phyloP scores from a whole-genome alignment of 805 yeast species.

The Myxozyma kluyveri region DNA sequence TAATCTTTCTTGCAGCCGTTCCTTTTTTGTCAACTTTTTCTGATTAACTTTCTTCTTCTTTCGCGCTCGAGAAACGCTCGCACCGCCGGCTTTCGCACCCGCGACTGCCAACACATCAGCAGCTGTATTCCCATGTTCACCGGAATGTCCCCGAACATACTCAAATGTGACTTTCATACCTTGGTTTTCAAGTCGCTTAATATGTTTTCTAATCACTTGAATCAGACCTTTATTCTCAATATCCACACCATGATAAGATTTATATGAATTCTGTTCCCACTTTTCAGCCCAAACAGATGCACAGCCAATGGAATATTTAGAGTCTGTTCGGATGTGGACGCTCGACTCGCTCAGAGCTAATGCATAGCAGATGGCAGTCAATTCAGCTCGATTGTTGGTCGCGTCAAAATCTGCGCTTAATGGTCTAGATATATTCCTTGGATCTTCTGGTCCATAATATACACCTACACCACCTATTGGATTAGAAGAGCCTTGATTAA shows the following conservation, averaged over 20 bases:
- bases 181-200: background rate
- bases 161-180: background rate
- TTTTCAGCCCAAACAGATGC: background rate
- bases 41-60: background rate
- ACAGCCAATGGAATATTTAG: background rate
- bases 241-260: background rate
- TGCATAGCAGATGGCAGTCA: background rate
- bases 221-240: background rate
- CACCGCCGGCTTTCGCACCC: too few relatives aligned
- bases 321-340: background rate
- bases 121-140: background rate
- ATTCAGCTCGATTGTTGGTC: background rate
- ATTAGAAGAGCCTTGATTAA: too few relatives aligned
- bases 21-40: too few relatives aligned
- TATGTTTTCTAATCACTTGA: background rate
- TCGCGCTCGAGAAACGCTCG: background rate
- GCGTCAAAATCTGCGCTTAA: background rate
- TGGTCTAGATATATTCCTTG: background rate
- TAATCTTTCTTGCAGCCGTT: too few relatives aligned
- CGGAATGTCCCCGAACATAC: background rate
- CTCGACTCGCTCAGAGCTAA: background rate
- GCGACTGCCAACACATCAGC: background rate
- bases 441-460: background rate
- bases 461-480: background rate
- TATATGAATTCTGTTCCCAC: background rate